phyloP scores from a whole-genome alignment of 2,329 filamentous ascomycete species.

The Microdochium nivale region DNA sequence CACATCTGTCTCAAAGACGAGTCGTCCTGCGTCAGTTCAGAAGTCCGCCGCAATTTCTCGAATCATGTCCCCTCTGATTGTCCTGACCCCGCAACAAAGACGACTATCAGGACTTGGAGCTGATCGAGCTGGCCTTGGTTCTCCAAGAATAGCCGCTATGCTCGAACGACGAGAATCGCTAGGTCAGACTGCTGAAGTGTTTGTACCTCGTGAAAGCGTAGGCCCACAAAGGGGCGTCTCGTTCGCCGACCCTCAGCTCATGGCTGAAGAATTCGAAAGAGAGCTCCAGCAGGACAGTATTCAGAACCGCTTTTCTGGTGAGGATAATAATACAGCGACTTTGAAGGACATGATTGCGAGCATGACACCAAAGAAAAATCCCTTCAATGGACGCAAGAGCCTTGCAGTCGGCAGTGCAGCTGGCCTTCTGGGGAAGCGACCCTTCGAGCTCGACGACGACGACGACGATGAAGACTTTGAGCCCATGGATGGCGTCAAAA shows the following conservation, averaged over 20 bases:
- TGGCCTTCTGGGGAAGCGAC: conserved; percentile 67
- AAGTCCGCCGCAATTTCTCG: conserved; percentile 38
- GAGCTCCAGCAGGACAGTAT: conserved; percentile 49
- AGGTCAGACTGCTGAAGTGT: conserved; percentile 54
- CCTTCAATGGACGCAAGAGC: conserved; percentile 62
- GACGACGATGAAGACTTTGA: conserved; percentile 51
- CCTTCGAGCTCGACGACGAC: conserved; percentile 63
- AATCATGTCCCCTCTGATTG: conserved; percentile 46
- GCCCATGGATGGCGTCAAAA: conserved; percentile 54
- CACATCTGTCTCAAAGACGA: conserved; percentile 9
- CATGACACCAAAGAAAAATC: conserved; percentile 66
- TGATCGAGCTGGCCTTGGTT: conserved; percentile 64
- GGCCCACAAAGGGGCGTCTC: conserved; percentile 37
- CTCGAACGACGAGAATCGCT: conserved; percentile 66
- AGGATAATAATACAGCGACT: conserved; percentile 50
- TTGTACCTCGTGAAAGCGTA: conserved; percentile 43
- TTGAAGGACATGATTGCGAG: conserved; percentile 71
- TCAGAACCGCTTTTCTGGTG: conserved; percentile 45
- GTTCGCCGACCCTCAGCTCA: conserved; percentile 56
- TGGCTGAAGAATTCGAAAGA: conserved; percentile 55
- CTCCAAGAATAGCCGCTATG: conserved; percentile 62
- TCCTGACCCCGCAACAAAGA: conserved; percentile 53
- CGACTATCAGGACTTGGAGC: conserved; percentile 60
- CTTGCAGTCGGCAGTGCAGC: conserved; percentile 66
- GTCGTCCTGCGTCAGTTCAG: background rate